Percentiles rank a stretch among this genome's conserved stretches.
These are phyloP conservation scores for Syzygium aqueum DNA, from an alignment of 345 rosid genomes.

Conservation along the genomic window DNA sequence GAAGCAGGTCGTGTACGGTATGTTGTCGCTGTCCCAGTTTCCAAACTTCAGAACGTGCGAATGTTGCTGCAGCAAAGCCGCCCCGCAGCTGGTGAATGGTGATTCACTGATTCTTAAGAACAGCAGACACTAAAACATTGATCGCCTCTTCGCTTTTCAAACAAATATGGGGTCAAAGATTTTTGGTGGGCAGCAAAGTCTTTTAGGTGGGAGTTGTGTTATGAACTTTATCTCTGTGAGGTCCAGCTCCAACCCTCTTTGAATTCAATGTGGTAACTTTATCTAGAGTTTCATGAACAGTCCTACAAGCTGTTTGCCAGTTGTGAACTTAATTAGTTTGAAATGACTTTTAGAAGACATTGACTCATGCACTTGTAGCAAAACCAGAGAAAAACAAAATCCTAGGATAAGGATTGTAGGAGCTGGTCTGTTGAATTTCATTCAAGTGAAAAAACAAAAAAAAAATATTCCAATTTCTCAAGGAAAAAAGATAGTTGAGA, in stretches of 20 bases:
- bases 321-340: not conserved
- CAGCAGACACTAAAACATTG: not conserved
- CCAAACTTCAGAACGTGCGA: conserved; percentile 48
- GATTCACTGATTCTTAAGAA: not conserved
- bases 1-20: conserved; percentile 40
- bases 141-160: not conserved
- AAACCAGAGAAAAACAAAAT: not conserved
- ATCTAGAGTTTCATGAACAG: not conserved
- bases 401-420: not conserved
- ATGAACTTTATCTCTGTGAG: not conserved
- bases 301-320: not conserved
- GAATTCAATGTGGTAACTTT: not conserved
- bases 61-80: conserved; percentile 12
- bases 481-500: not conserved
- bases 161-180: not conserved
- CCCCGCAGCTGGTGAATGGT: not conserved
- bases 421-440: not conserved
- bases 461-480: not conserved
- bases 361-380: not conserved
- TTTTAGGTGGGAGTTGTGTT: not conserved
- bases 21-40: conserved; percentile 38
- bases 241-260: not conserved
- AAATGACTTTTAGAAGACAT: not conserved
- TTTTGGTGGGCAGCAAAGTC: not conserved
- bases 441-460: not conserved